Conservation (phyloP, 2,329 filamentous ascomycete genomes). For the Pseudogymnoascus sp. region DNA sequence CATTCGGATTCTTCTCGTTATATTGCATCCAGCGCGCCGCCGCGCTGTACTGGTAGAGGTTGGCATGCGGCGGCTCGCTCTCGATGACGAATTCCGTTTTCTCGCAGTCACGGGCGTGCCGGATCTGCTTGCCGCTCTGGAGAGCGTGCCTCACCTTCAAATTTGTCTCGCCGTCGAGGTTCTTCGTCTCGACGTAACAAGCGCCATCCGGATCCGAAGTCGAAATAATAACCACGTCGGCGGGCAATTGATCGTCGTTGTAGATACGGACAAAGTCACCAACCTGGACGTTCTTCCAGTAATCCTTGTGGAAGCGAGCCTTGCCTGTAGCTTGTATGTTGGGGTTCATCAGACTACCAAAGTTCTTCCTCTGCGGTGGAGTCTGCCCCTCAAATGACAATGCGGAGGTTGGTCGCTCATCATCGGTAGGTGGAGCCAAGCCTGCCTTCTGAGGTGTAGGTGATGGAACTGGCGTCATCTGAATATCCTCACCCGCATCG, state of each 20-base stretch:
- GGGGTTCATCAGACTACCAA: constrained; percentile 56
- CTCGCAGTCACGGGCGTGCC: constrained; percentile 88
- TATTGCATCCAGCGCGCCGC: constrained; percentile 79
- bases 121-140: constrained; percentile 71
- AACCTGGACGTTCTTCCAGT: constrained; percentile 91
- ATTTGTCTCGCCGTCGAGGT: constrained; percentile 95
- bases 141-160: constrained; percentile 89
- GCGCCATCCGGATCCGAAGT: constrained; percentile 91
- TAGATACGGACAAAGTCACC: constrained; percentile 95
- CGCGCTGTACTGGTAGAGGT: constrained; percentile 90
- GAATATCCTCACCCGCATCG: constrained; percentile 64
- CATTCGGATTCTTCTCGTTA: constrained; percentile 53
- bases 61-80: constrained; percentile 84
- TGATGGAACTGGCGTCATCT: constrained; percentile 94
- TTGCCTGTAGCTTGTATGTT: constrained; percentile 55
- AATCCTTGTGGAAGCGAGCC: constrained; percentile 83
- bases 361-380: not conserved
- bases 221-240: constrained; percentile 83
- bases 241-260: constrained; percentile 90
- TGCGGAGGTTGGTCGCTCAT: not conserved
- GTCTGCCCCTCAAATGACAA: not conserved
- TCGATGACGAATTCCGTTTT: constrained; percentile 81
- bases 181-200: constrained; percentile 97
- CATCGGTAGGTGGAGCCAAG: not conserved
- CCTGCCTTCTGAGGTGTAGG: constrained; percentile 48